Percentiles rank a stretch among this genome's conserved stretches.
These are phyloP conservation scores for Nicotiana obtusifolia DNA, from an alignment of 257 asterid species.

Conservation along the genomic window DNA sequence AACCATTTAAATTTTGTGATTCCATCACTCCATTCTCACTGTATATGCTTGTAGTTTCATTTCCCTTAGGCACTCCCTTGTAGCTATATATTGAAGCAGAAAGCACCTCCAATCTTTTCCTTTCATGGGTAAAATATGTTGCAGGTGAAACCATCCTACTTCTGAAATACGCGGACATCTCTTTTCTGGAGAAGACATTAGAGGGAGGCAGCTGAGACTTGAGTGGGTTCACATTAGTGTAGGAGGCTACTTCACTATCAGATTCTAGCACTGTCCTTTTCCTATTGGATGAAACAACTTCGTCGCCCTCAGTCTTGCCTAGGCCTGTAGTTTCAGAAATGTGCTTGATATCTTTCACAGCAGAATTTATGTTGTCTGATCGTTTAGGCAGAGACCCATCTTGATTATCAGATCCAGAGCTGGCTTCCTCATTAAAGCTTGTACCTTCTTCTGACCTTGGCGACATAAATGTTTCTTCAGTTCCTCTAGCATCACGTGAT, in stretches of 20 bases:
- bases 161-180: slow-evolving; percentile 62
- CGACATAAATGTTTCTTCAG: slow-evolving; percentile 22
- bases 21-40: slow-evolving; percentile 25
- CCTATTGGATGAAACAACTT: slow-evolving; percentile 14
- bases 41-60: slow-evolving; percentile 22
- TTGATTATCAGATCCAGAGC: slow-evolving; percentile 15
- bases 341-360: slow-evolving; percentile 23
- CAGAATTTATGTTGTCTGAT: slow-evolving; percentile 22
- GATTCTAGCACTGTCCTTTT: slow-evolving; percentile 17
- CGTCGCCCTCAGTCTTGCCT: slow-evolving; percentile 21
- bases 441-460: slow-evolving; percentile 26
- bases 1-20: slow-evolving; percentile 35
- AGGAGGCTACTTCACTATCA: slow-evolving; percentile 30
- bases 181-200: slow-evolving; percentile 72
- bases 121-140: slow-evolving; percentile 51
- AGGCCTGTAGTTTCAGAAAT: slow-evolving; percentile 22
- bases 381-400: slow-evolving; percentile 24
- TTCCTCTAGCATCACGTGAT: slow-evolving; percentile 31
- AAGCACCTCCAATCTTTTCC: slow-evolving; percentile 39
- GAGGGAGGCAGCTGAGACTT: slow-evolving; percentile 79
- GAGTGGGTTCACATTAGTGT: slow-evolving; percentile 55
- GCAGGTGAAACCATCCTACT: slow-evolving; percentile 63
- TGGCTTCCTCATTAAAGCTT: slow-evolving; percentile 6
- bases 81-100: not conserved
- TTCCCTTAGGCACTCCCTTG: slow-evolving; percentile 17